Percentiles rank a stretch among this genome's conserved stretches.
Evolutionary conservation across 2,329 filamentous ascomycete genomes (phyloP).

Genomic region (Aspergillus aculeatus): DNA sequence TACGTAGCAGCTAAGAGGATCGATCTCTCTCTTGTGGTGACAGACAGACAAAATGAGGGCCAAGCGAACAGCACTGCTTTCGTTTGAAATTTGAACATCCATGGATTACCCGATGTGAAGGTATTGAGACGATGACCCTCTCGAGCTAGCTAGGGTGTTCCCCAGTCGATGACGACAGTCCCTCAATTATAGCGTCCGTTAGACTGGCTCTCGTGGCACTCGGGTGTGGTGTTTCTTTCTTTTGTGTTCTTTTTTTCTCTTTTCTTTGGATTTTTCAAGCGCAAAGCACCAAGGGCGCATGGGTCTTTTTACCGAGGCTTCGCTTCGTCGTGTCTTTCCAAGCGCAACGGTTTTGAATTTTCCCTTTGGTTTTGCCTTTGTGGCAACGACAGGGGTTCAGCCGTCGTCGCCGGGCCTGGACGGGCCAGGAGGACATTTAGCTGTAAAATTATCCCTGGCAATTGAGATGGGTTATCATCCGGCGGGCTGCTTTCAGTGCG

Average conservation of each 20-base stretch:
- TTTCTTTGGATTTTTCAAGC: background rate
- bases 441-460: background rate
- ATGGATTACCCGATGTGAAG: background rate
- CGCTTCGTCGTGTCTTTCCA: background rate
- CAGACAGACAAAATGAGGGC: background rate
- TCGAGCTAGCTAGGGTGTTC: background rate
- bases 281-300: background rate
- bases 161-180: background rate
- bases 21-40: background rate
- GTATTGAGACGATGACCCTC: background rate
- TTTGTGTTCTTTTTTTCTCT: background rate
- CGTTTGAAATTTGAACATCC: background rate
- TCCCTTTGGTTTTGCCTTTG: background rate
- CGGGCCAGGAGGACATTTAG: background rate
- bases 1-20: background rate
- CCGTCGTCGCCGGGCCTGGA: background rate
- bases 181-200: conserved; percentile 1
- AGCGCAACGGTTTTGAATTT: background rate
- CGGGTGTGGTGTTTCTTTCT: background rate
- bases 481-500: background rate
- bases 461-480: background rate
- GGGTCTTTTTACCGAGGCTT: background rate
- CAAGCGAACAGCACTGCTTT: background rate
- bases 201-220: background rate
- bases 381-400: background rate